Percentiles rank a stretch among this genome's conserved stretches.
Evolutionary conservation across 805 yeast species (phyloP).

Genomic region (Sugiyamaella floridensis): DNA sequence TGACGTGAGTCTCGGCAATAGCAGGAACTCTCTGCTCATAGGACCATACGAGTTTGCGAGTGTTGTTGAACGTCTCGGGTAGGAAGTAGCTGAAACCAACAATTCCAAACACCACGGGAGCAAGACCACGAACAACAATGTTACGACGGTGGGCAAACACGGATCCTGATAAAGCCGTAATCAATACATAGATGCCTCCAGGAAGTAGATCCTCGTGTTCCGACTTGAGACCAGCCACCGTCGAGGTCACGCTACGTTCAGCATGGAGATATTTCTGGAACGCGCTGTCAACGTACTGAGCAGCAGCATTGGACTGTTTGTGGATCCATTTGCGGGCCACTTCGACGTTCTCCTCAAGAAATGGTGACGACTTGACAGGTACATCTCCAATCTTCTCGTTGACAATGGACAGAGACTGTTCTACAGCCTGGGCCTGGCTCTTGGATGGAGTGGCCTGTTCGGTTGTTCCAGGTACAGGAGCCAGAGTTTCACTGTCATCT

Average conservation of each 20-base stretch:
- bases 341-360: constrained; percentile 44
- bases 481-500: constrained; percentile 13
- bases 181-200: constrained; percentile 56
- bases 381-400: constrained; percentile 45
- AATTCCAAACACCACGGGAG: constrained; percentile 57
- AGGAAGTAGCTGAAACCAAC: constrained; percentile 61
- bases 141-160: constrained; percentile 65
- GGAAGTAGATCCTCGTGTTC: constrained; percentile 66
- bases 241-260: constrained; percentile 58
- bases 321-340: constrained; percentile 41
- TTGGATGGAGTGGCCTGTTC: not conserved
- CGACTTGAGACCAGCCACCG: constrained; percentile 57
- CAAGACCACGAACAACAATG: constrained; percentile 43
- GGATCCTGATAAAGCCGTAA: constrained; percentile 67
- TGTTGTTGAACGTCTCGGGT: constrained; percentile 65
- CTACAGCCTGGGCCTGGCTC: constrained; percentile 2
- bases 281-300: constrained; percentile 39
- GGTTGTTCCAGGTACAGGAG: constrained; percentile 27
- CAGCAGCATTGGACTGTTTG: constrained; percentile 31
- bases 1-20: constrained; percentile 55
- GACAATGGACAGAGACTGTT: constrained; percentile 14
- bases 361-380: constrained; percentile 45
- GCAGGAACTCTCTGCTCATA: constrained; percentile 59
- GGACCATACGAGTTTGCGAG: constrained; percentile 49
- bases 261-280: constrained; percentile 46